A percentile compares a stretch with the other conserved stretches of the same genome.
Conservation (phyloP, 208 protist species). For the Acanthamoeba quina region DNA sequence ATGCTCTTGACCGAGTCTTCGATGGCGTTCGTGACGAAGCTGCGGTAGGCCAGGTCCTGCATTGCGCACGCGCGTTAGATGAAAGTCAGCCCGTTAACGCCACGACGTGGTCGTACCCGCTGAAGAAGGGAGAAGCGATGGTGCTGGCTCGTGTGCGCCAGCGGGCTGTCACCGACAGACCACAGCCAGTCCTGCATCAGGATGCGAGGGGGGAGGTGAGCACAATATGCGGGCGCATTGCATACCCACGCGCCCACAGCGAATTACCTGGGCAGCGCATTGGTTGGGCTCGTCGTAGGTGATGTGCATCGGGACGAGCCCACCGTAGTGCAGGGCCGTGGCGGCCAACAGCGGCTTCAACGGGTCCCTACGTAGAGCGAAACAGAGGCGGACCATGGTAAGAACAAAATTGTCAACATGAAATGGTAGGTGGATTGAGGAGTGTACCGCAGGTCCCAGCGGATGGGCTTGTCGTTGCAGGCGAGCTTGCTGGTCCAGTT, state of each 20-base stretch:
- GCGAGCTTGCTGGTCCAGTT: neutral
- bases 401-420: too few relatives aligned
- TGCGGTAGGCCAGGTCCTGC: conserved; percentile 35
- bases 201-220: too few relatives aligned
- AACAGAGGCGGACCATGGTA: neutral
- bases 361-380: neutral
- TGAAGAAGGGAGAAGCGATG: conserved; percentile 15
- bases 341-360: conserved; percentile 37
- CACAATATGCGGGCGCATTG: too few relatives aligned
- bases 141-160: conserved; percentile 31
- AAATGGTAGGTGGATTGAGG: neutral
- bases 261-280: conserved; percentile 9
- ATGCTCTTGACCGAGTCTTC: neutral
- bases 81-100: neutral
- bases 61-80: neutral
- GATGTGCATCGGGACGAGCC: conserved; percentile 59
- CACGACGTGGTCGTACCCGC: neutral
- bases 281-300: conserved; percentile 59
- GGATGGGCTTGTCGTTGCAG: conserved; percentile 60
- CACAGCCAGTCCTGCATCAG: conserved; percentile 34
- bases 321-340: conserved; percentile 61
- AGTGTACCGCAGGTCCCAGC: conserved; percentile 32
- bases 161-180: conserved; percentile 57
- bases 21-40: conserved; percentile 53
- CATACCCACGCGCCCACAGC: too few relatives aligned